Percentiles rank a stretch among this genome's conserved stretches.
Conservation (phyloP, 768 basidiomycete species). For the Russula emetica region DNA sequence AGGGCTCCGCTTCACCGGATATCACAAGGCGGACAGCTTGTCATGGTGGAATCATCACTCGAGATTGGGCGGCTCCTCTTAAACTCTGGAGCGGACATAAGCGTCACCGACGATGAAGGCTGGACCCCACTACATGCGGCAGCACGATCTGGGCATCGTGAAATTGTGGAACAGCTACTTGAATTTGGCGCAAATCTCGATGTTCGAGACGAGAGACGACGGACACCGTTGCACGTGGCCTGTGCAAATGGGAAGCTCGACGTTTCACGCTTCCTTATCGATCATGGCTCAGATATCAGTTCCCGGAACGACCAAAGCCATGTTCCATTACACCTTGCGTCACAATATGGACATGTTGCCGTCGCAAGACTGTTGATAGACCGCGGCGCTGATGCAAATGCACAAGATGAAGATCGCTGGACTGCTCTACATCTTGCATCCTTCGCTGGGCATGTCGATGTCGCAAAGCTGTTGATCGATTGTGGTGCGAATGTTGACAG, state of each 20-base stretch:
- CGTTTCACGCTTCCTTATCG: no score
- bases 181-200: neutral
- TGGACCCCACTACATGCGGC: slow-evolving; percentile 8
- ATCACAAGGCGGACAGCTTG: neutral
- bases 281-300: no score
- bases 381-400: no score
- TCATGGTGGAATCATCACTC: neutral
- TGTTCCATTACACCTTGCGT: neutral
- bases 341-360: no score
- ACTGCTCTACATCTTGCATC: no score
- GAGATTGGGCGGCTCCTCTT: neutral
- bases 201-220: neutral
- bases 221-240: neutral
- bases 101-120: neutral
- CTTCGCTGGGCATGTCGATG: no score
- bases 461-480: no score
- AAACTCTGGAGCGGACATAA: neutral
- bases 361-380: no score
- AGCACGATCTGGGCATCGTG: slow-evolving; percentile 3
- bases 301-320: no score
- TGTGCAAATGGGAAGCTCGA: no score
- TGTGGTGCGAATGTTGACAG: no score
- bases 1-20: neutral
- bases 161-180: neutral
- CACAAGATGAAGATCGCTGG: no score